Evolutionary conservation across 108 stramenopile species (phyloP).

Genomic region (Parmales sp.): DNA sequence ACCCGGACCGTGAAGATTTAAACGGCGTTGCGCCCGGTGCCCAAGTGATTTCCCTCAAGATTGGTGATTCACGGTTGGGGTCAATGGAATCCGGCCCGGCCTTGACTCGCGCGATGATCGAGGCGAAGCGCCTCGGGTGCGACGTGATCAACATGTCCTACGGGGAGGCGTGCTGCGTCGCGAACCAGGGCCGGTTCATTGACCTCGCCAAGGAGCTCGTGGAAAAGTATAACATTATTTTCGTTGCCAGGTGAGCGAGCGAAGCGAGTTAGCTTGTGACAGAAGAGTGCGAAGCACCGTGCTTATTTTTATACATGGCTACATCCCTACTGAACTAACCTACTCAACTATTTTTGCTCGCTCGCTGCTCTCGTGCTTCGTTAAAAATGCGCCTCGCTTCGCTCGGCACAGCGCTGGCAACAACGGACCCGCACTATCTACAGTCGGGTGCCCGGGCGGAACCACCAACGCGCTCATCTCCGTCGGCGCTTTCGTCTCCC

Average conservation of each 20-base stretch:
- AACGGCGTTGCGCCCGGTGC: conserved; percentile 87
- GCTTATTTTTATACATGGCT: too few relatives aligned
- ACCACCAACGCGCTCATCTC: conserved; percentile 43
- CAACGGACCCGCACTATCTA: conserved; percentile 77
- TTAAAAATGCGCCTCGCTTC: too few relatives aligned
- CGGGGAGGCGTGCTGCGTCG: conserved; percentile 59
- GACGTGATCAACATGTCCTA: conserved; percentile 79
- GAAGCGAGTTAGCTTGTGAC: too few relatives aligned
- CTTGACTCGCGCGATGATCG: conserved; percentile 63
- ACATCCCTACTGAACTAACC: too few relatives aligned
- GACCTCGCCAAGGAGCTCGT: conserved; percentile 56
- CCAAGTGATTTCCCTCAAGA: conserved; percentile 68
- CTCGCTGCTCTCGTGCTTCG: too few relatives aligned
- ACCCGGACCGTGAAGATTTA: conserved; percentile 24
- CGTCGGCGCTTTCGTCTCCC: conserved; percentile 73
- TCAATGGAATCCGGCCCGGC: conserved; percentile 78
- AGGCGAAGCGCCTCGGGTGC: conserved; percentile 51
- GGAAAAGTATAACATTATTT: conserved; percentile 53
- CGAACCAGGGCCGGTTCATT: conserved; percentile 54
- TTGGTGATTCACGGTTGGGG: conserved; percentile 75
- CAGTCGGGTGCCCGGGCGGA: conserved; percentile 73
- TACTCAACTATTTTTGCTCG: too few relatives aligned
- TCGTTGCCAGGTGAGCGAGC: conserved; percentile 54
- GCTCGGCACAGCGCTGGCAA: too few relatives aligned
- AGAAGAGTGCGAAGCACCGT: too few relatives aligned